Conservation (phyloP, 306 rosid species). For the Herpetospermum pedunculosum region DNA sequence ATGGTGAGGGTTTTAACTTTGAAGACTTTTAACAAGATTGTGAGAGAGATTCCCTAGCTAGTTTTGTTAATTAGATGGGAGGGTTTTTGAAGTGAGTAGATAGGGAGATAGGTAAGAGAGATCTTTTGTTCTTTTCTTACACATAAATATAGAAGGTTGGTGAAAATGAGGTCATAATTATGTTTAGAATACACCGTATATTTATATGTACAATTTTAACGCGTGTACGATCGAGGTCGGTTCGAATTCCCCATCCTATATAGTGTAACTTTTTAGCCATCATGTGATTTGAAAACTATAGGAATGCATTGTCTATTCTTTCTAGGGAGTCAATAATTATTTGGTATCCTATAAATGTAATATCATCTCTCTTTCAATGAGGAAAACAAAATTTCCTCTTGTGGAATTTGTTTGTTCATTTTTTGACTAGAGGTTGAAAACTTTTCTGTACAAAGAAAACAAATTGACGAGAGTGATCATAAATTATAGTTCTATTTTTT, state of each 20-base stretch:
- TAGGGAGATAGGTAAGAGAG: conserved; percentile 34
- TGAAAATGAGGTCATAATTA: background rate
- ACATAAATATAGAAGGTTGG: background rate
- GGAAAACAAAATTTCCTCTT: background rate
- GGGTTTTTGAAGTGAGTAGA: conserved; percentile 38
- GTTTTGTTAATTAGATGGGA: conserved; percentile 10
- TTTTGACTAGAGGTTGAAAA: background rate
- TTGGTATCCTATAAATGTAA: background rate
- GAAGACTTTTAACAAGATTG: no score
- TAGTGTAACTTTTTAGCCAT: no score
- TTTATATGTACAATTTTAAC: no score
- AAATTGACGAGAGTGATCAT: background rate
- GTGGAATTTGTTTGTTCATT: background rate
- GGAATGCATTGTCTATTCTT: background rate
- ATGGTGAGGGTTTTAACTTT: background rate
- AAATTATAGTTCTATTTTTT: background rate
- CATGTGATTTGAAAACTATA: background rate
- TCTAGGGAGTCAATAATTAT: background rate
- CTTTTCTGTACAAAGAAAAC: background rate
- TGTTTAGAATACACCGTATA: background rate
- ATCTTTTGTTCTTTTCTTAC: conserved; percentile 36
- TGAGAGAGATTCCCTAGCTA: background rate
- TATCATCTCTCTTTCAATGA: background rate
- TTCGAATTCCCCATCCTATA: no score
- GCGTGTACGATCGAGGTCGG: no score